Evolutionary conservation across 805 yeast species (phyloP), one percentile per base, ranked within the genome.

Genomic region (Wickerhamomyces alni): DNA sequence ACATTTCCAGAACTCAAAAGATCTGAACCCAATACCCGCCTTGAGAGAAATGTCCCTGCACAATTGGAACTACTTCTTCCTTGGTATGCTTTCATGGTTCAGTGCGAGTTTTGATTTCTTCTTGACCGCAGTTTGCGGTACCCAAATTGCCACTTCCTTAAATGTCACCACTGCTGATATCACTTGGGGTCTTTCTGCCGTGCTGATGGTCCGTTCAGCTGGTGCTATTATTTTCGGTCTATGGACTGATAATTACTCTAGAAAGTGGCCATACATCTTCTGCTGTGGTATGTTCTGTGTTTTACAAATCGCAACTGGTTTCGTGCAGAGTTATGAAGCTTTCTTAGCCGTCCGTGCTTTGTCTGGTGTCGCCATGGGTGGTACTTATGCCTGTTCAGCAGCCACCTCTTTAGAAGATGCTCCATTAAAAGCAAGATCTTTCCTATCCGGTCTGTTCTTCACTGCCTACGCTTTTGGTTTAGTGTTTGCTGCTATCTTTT

Each of bases 81-180:
- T 78, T 49, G 87, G 84, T 3, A 70, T 75, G 47, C 58, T 66
- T 32, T 82, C 80, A 30, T 82, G 89, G 88, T 70, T 84, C 9
- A 70, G 81, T 71, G 89, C 82, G 41, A 79, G 86, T 7, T 74
- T 82, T 55, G 87, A 82, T 50, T 82, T 79, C 61, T 82, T 82
- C 56, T 60, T 76, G 16, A 82, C 80, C 6, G 70, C 83, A 16
- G 67, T 80, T 35, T 72, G 78, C 36, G 80, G 75, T n/a, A 42
- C 71, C 1, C 59, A 63, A 13, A 68, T 82, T 36, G 82, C 86
- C 19, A 54, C 58, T 26, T 57, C 72, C 3, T 67, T 82, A 39
- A 63, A 64, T 33, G 66, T 60, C 16, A 37, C 66, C 3, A 70
- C 75, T 17, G 62, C 67, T 25, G 74, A 72, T 36, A 71, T 82